Conservation (phyloP, 108 stramenopile species). For the Skeletonema costatum region DNA sequence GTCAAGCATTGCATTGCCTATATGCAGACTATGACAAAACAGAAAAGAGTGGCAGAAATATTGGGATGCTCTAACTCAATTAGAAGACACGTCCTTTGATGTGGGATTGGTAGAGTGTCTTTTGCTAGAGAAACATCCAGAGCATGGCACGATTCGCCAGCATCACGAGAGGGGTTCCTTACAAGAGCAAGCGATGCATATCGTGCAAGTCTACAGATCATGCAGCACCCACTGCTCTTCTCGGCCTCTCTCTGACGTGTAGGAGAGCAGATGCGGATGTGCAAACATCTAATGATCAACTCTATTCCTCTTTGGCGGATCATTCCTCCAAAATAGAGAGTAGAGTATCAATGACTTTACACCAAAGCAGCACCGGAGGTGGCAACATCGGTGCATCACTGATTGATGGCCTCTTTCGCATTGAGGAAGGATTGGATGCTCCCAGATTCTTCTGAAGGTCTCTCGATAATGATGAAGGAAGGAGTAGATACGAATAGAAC, state of each 20-base stretch:
- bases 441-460: neutral
- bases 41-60: slow-evolving; percentile 40
- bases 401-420: slow-evolving; percentile 25
- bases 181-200: slow-evolving; percentile 69
- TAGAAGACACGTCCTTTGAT: slow-evolving; percentile 79
- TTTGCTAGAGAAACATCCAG: slow-evolving; percentile 56
- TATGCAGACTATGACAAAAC: slow-evolving; percentile 49
- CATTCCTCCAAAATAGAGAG: slow-evolving; percentile 30
- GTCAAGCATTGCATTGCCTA: slow-evolving; percentile 68
- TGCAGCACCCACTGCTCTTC: slow-evolving; percentile 56
- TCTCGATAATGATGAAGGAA: neutral
- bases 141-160: slow-evolving; percentile 24
- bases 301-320: slow-evolving; percentile 25
- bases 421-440: slow-evolving; percentile 16
- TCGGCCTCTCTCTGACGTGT: slow-evolving; percentile 59
- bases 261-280: slow-evolving; percentile 5
- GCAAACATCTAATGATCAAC: slow-evolving; percentile 2
- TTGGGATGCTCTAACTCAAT: slow-evolving; percentile 68
- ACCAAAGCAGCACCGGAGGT: slow-evolving; percentile 29
- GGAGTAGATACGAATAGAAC: slow-evolving; percentile 4
- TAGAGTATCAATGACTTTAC: slow-evolving; percentile 15
- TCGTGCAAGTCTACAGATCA: slow-evolving; percentile 65
- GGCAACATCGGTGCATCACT: slow-evolving; percentile 29
- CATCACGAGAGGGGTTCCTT: slow-evolving; percentile 21
- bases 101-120: slow-evolving; percentile 82